Base-by-base conservation (phyloP, 2,329 filamentous ascomycete species). In the Neonectria ditissima region DNA sequence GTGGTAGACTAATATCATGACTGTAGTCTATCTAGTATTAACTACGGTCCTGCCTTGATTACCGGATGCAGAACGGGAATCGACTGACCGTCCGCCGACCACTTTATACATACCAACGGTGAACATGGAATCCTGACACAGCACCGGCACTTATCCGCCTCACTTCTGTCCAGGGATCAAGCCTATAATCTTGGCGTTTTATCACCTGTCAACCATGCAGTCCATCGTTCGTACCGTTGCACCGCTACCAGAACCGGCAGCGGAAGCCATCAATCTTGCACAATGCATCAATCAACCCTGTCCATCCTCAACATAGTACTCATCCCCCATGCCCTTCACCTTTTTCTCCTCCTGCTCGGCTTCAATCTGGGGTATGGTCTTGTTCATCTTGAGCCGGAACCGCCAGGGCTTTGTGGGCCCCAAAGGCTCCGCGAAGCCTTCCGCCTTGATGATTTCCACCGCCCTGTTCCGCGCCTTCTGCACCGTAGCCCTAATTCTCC, bases 71-170 rank as follows among this genome's bases (percentile, higher is more conserved):
- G 26, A 39, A 28, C 47, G 48, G 48, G 41, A 53, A 39, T 47
- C 39, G 48, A 53, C 48, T 53, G 39, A 53, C 50, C 10, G 41
- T 39, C 48, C 16, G 30, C 26, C 30, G 10, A 14, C 24, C n/a
- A 9, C 30, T n/a, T n/a, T n/a, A n/a, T n/a, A n/a, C n/a, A 50
- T 50, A 55, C 50, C 32, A 8, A 9, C 16, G 2, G 9, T 53
- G 39, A 45, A 53, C 39, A 39, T 44, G 30, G 50, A 52, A 34
- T 9, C 48, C 32, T n/a, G 26, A 37, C 20, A 28, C 22, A 14
- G 26, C 14, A 41, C 37, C 3, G n/a, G 11, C 37, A 18, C n/a
- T 11, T 41, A 18, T 41, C 37, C 37, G 37, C 37, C n/a, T 41
- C 37, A 41, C 37, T 41, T 41, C 34, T 37, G 5, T 20, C 37